phyloP scores from a whole-genome alignment of 2,329 filamentous ascomycete species.

The Diaporthe longicolla region DNA sequence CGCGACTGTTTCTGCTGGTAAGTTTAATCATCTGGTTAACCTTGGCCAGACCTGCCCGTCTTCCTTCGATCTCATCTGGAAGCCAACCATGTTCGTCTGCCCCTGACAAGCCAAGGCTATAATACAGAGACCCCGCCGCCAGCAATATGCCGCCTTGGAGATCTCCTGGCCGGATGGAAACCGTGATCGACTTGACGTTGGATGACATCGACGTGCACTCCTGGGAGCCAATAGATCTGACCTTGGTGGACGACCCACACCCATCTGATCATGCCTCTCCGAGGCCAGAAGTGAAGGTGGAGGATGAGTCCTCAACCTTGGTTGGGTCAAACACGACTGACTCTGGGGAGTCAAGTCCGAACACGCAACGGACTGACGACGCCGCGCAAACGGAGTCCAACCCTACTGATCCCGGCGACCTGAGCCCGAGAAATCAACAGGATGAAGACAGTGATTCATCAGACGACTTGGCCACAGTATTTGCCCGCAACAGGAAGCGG shows the following conservation, averaged over 20 bases:
- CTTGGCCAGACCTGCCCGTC: neutral
- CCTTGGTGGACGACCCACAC: neutral
- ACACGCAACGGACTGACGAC: neutral
- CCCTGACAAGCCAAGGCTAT: neutral
- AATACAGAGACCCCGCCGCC: neutral
- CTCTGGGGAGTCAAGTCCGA: slow-evolving; percentile 2
- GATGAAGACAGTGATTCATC: neutral
- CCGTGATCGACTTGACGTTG: slow-evolving; percentile 4
- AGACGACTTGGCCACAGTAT: neutral
- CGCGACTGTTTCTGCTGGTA: neutral
- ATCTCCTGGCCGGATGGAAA: neutral
- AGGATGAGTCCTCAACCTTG: slow-evolving; percentile 22
- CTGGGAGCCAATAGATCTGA: slow-evolving; percentile 1
- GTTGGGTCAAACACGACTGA: neutral
- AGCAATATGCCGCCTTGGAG: neutral
- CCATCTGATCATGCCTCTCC: neutral
- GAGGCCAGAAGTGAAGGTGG: neutral
- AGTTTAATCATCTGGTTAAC: neutral
- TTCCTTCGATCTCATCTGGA: neutral
- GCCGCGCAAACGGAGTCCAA: slow-evolving; percentile 1
- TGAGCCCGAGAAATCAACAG: neutral
- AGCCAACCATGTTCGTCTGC: neutral
- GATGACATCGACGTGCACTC: neutral
- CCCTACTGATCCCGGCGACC: neutral
- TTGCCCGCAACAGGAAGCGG: slow-evolving; percentile 24